A percentile compares a stretch with the other conserved stretches of the same genome.
phyloP scores from a whole-genome alignment of 768 basidiomycete species.

The Boletellus sp. region DNA sequence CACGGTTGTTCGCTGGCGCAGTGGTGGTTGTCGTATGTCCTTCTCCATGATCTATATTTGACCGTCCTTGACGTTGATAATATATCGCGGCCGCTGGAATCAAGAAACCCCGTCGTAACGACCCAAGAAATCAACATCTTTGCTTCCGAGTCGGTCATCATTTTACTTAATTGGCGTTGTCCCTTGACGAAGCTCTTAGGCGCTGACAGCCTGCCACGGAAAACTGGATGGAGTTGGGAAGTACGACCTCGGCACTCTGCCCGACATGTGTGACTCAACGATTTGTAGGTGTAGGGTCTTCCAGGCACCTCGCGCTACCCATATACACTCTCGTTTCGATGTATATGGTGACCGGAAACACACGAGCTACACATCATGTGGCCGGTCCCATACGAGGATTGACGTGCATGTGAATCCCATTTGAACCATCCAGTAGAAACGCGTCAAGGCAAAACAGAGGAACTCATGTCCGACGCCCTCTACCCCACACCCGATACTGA shows the following conservation, averaged over 20 bases:
- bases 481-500: background rate
- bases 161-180: background rate
- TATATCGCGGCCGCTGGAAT: slow-evolving; percentile 40
- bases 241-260: background rate
- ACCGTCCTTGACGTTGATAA: background rate
- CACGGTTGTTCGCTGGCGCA: slow-evolving; percentile 55
- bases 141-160: background rate
- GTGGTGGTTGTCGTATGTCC: slow-evolving; percentile 39
- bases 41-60: background rate
- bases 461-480: background rate
- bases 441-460: background rate
- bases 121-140: slow-evolving; percentile 17
- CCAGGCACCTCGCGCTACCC: background rate
- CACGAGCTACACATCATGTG: background rate
- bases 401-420: background rate
- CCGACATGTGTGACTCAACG: background rate
- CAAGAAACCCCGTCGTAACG: slow-evolving; percentile 42
- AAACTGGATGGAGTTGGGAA: slow-evolving; percentile 20
- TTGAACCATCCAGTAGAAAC: background rate
- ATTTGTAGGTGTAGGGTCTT: slow-evolving; percentile 8
- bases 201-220: slow-evolving; percentile 18
- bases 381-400: background rate
- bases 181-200: slow-evolving; percentile 5
- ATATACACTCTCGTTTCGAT: background rate
- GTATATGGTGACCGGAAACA: background rate